Evolutionary conservation across 495 filamentous ascomycete species (phyloP), one percentile per base, ranked within the genome.

Genomic region (Penicillium turbatum): DNA sequence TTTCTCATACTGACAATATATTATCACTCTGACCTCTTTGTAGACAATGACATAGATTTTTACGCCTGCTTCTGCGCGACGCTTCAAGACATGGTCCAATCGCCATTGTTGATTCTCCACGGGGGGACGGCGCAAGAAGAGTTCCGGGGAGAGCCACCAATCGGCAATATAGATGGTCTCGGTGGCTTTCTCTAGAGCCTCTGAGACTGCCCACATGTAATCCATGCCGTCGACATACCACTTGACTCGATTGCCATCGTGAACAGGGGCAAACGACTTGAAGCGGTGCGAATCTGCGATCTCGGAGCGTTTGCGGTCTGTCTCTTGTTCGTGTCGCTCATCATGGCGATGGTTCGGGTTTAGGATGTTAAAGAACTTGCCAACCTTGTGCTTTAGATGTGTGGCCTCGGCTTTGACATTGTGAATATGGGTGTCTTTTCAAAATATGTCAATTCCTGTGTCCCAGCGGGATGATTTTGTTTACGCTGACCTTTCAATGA

Each of bases 161-260:
- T 97, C 93, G 17, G 77, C 90, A 51, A 98, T 92, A 68, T 97
- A 98, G 56, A 98, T 95, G 10, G 86, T 86, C 70, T 98, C 93
- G 54, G 87, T 86, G 29, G 93, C 92, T 26, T 82, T 74, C 56
- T 97, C 92, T 19, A 97, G 75, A 0, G 92, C 92, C 2, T 84
- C 83, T 0, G 88, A 93, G 6, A 97, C 90, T 1, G 92, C 84
- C 86, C 89, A 95, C 63, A 91, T 89, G 67, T 97, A 97, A 69
- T 97, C 88, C 34, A 87, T 75, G 0, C 87, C 92, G 65, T 97
- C 92, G 7, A 96, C 88, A 76, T 97, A 97, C 92, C 92, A 97
- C 74, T 97, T 97, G 54, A 96, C 79, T 51, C 85, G 80, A 66
- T 97, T 96, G 10, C 88, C 88, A 12, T 90, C 83, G 19, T 82